These are phyloP conservation scores for Clathrospora elynae DNA, from an alignment of 2,329 filamentous ascomycete species.

Conservation along the genomic window DNA sequence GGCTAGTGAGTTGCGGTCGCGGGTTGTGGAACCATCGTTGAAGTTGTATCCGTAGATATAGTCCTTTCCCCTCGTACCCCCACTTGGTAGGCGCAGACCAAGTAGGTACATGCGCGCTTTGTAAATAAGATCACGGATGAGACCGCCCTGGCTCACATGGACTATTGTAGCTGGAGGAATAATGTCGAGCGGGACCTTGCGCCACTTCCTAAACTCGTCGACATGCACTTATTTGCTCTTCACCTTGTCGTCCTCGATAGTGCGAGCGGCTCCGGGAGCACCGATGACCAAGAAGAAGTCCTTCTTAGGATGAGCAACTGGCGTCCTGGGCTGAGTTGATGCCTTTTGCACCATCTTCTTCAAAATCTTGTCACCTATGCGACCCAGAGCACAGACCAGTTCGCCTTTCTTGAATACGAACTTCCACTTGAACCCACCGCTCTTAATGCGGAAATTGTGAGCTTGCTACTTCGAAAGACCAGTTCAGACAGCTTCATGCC, in stretches of 20 bases:
- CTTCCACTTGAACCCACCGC: slow-evolving; percentile 13
- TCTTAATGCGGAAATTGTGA: slow-evolving; percentile 14
- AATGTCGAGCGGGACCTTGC: slow-evolving; percentile 13
- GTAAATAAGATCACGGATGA: slow-evolving; percentile 13
- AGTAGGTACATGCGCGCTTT: slow-evolving; percentile 14
- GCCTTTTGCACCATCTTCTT: neutral
- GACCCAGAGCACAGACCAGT: slow-evolving; percentile 9
- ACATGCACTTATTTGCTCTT: slow-evolving; percentile 8
- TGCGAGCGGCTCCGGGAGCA: slow-evolving; percentile 1
- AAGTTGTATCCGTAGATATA: slow-evolving; percentile 23
- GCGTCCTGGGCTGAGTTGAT: neutral
- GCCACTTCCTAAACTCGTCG: slow-evolving; percentile 9
- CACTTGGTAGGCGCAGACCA: slow-evolving; percentile 12
- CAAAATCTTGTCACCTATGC: slow-evolving; percentile 5
- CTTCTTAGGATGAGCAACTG: slow-evolving; percentile 13
- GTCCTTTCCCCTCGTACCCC: neutral
- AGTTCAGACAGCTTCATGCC: slow-evolving; percentile 26
- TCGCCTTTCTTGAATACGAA: slow-evolving; percentile 8
- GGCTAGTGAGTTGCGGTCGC: slow-evolving; percentile 11
- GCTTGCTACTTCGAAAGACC: slow-evolving; percentile 15
- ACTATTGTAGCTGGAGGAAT: slow-evolving; percentile 8
- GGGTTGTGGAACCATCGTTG: slow-evolving; percentile 7
- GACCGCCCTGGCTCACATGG: slow-evolving; percentile 7
- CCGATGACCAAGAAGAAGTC: slow-evolving; percentile 21
- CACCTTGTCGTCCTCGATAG: neutral